Evolutionary conservation across 306 rosid genomes (phyloP).

Genomic region (Vigna hirtella): DNA sequence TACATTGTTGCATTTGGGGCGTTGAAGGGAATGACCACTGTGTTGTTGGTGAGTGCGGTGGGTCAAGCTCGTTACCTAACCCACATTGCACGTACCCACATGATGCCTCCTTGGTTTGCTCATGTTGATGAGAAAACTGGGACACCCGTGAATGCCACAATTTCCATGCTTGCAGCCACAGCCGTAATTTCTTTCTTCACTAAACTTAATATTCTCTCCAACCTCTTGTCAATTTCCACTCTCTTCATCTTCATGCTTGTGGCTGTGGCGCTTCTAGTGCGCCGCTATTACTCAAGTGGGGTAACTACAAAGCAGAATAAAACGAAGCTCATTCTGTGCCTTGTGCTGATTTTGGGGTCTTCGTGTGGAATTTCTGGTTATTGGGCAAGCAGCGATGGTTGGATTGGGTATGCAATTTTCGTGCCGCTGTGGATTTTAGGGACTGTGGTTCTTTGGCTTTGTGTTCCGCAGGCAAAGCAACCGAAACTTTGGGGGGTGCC

Average conservation of each 20-base stretch:
- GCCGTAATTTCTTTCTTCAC: slow-evolving; percentile 77
- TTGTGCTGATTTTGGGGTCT: slow-evolving; percentile 54
- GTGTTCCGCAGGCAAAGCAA: slow-evolving; percentile 69
- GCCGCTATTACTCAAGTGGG: slow-evolving; percentile 68
- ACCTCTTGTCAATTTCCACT: slow-evolving; percentile 78
- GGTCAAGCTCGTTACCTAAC: slow-evolving; percentile 91
- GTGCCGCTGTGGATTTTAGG: slow-evolving; percentile 63
- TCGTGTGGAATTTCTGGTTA: slow-evolving; percentile 53
- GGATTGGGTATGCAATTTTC: slow-evolving; percentile 58
- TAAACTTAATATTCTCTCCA: slow-evolving; percentile 53
- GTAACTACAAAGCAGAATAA: slow-evolving; percentile 49
- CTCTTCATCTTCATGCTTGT: slow-evolving; percentile 82
- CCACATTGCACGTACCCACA: slow-evolving; percentile 88
- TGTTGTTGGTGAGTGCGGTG: slow-evolving; percentile 65
- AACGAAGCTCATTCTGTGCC: slow-evolving; percentile 54
- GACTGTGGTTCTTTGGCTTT: slow-evolving; percentile 53
- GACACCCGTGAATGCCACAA: slow-evolving; percentile 80
- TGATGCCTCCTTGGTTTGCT: slow-evolving; percentile 91
- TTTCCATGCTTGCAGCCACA: slow-evolving; percentile 64
- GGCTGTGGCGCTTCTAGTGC: slow-evolving; percentile 69
- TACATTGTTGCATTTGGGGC: slow-evolving; percentile 82
- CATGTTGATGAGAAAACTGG: slow-evolving; percentile 64
- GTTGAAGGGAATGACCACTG: slow-evolving; percentile 87
- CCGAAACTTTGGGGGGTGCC: slow-evolving; percentile 86
- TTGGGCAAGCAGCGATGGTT: slow-evolving; percentile 51